Conservation (phyloP, 768 basidiomycete species). For the Pleurotus eryngii region DNA sequence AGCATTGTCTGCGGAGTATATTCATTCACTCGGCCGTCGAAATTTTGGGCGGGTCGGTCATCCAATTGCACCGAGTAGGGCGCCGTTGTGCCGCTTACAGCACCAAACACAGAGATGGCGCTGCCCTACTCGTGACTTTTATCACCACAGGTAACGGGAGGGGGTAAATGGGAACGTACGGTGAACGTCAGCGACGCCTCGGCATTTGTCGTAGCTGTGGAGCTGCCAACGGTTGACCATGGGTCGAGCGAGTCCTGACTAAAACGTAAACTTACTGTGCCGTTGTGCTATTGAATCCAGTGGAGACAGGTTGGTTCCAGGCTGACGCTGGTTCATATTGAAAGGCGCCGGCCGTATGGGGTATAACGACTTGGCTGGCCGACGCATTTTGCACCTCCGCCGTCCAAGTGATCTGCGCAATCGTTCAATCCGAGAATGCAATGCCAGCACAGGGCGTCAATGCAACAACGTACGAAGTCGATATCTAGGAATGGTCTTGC, state of each 20-base stretch:
- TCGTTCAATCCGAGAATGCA: too few species aligned
- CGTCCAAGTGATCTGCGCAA: conserved; percentile 7
- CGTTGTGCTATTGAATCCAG: conserved; percentile 2
- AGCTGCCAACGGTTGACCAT: background rate
- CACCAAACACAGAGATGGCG: conserved; percentile 4
- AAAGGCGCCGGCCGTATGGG: conserved; percentile 1
- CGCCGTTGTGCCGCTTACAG: background rate
- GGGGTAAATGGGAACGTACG: background rate
- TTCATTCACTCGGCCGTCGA: background rate
- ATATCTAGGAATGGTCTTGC: background rate
- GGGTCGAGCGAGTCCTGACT: background rate
- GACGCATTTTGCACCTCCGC: background rate
- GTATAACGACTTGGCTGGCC: background rate
- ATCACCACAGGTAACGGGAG: background rate
- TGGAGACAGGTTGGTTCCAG: background rate
- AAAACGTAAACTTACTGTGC: background rate
- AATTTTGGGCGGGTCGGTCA: background rate
- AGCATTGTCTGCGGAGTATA: conserved; percentile 1
- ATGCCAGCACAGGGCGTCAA: background rate
- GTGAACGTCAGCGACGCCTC: conserved; percentile 1
- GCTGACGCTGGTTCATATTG: background rate
- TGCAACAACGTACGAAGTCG: conserved; percentile 3
- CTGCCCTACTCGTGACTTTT: background rate
- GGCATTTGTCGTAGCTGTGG: background rate
- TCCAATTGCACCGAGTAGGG: conserved; percentile 6